These are phyloP conservation scores for Dillenia suffruticosa DNA, from an alignment of 164 flowering plant species.

Conservation along the genomic window DNA sequence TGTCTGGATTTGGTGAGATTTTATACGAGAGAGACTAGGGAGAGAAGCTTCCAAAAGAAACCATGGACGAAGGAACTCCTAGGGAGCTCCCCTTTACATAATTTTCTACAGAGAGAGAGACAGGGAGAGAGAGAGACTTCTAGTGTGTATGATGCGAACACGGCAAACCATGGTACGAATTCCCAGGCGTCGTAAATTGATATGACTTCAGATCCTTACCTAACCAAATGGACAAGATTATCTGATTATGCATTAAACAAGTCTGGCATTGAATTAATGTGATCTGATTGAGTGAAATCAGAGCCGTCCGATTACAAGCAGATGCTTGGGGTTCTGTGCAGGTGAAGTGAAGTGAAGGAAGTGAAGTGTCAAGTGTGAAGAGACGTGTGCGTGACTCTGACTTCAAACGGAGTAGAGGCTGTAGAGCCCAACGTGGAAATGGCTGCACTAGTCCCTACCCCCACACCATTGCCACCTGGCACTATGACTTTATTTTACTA, in stretches of 20 bases:
- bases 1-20: neutral
- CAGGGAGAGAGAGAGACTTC: too few relatives aligned
- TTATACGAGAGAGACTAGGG: neutral
- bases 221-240: too few relatives aligned
- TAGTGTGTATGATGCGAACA: neutral
- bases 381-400: neutral
- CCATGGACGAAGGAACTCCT: constrained; percentile 1
- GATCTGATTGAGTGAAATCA: neutral
- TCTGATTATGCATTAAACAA: too few relatives aligned
- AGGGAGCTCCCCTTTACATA: too few relatives aligned
- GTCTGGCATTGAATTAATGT: neutral
- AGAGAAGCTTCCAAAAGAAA: constrained; percentile 13
- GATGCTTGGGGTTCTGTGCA: neutral
- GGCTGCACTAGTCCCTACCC: too few relatives aligned
- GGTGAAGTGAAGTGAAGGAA: neutral
- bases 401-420: neutral
- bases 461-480: too few relatives aligned
- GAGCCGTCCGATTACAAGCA: neutral
- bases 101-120: too few relatives aligned
- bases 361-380: neutral
- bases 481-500: too few relatives aligned
- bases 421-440: too few relatives aligned
- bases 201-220: too few relatives aligned
- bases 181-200: too few relatives aligned
- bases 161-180: neutral